Percentiles rank a stretch among this genome's conserved stretches.
Evolutionary conservation across 768 basidiomycete genomes (phyloP).

Genomic region (Phanerochaete sordida): DNA sequence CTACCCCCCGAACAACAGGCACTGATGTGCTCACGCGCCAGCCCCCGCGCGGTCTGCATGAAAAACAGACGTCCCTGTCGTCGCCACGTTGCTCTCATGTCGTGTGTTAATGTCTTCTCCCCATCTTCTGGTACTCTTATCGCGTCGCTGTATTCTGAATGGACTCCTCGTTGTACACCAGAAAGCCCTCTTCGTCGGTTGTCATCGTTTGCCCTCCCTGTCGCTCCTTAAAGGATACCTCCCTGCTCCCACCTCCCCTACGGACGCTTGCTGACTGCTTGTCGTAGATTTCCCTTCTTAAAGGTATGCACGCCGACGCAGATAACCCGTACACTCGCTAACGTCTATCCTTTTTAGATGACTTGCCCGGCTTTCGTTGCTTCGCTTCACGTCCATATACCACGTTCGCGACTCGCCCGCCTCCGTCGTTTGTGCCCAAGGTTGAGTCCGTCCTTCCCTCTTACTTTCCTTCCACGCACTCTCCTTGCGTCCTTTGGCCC

Average conservation of each 20-base stretch:
- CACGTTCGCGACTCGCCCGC: not conserved
- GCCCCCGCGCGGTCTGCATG: not conserved
- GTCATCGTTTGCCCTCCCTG: not conserved
- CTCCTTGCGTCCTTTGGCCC: constrained; percentile 1
- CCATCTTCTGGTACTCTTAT: constrained; percentile 3
- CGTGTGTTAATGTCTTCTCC: not conserved
- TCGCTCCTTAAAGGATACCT: constrained; percentile 1
- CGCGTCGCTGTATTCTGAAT: constrained; percentile 10
- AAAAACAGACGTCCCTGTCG: not conserved
- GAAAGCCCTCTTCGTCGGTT: not conserved
- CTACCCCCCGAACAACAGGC: constrained; percentile 11
- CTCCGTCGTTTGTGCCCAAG: not conserved
- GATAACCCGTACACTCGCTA: not conserved
- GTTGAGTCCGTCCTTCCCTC: not conserved
- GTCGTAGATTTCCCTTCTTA: not conserved
- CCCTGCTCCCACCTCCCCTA: not conserved
- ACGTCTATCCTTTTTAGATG: not conserved
- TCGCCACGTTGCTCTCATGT: not conserved
- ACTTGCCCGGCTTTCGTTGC: not conserved
- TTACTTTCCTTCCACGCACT: not conserved
- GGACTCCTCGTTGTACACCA: constrained; percentile 9
- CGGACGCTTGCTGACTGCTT: not conserved
- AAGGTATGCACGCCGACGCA: not conserved
- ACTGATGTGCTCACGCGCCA: not conserved
- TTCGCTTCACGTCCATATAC: not conserved